Percentiles rank a stretch among this genome's conserved stretches.
phyloP scores from a whole-genome alignment of 805 yeast species.

The Isabelozyma heimii region DNA sequence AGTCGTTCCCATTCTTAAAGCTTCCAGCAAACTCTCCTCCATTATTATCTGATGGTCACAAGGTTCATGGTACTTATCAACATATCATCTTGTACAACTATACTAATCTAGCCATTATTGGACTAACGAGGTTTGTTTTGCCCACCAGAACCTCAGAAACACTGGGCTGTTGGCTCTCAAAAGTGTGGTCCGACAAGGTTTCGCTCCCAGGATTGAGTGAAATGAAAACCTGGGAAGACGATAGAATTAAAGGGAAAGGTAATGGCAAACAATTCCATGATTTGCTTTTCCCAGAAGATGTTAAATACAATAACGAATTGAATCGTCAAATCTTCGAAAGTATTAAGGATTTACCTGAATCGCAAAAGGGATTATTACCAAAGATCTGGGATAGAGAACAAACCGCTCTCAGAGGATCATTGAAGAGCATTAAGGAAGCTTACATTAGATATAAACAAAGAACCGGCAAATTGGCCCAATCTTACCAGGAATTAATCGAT shows the following conservation, averaged over 20 bases:
- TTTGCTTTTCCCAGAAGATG: constrained; percentile 53
- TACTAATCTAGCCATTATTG: constrained; percentile 39
- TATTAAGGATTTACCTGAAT: constrained; percentile 1
- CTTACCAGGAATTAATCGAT: constrained; percentile 38
- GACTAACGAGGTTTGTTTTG: constrained; percentile 39
- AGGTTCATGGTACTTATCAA: constrained; percentile 34
- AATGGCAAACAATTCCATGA: constrained; percentile 22
- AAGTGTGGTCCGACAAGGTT: constrained; percentile 36
- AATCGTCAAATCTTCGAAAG: constrained; percentile 12
- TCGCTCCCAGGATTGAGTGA: constrained; percentile 31
- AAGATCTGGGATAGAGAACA: constrained; percentile 52
- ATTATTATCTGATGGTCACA: constrained; percentile 27
- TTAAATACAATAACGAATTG: constrained; percentile 49
- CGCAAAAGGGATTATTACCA: constrained; percentile 41
- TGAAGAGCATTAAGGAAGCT: constrained; percentile 44
- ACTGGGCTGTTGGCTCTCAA: constrained; percentile 41
- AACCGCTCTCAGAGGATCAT: constrained; percentile 39
- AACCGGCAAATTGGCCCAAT: constrained; percentile 35
- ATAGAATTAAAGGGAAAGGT: constrained; percentile 18
- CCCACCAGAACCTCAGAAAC: constrained; percentile 46
- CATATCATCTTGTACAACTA: constrained; percentile 42
- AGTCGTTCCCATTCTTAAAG: constrained; percentile 21
- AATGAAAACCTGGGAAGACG: constrained; percentile 28
- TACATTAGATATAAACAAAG: constrained; percentile 38
- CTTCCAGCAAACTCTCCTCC: constrained; percentile 7